Percentiles rank a stretch among this genome's conserved stretches.
Evolutionary conservation across 2,329 filamentous ascomycete species (phyloP).

Genomic region (Monilinia vaccinii-corymbosi): DNA sequence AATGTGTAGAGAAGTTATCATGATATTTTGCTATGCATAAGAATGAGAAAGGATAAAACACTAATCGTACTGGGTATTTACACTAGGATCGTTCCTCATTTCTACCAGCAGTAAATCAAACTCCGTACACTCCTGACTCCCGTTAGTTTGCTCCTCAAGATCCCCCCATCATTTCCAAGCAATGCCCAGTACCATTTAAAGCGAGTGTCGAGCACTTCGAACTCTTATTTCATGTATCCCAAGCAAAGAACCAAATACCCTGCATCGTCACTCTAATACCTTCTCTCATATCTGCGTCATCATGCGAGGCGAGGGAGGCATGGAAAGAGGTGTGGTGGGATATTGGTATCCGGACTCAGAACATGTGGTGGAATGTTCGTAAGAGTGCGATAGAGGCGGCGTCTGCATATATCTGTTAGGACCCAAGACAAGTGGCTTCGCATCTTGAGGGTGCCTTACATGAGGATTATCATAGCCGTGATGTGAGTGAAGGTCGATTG

Average conservation of each 20-base stretch:
- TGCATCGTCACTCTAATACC: constrained; percentile 5
- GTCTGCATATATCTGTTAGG: constrained; percentile 43
- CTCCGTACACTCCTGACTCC: constrained; percentile 20
- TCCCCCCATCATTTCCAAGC: constrained; percentile 15
- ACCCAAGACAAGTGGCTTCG: constrained; percentile 8
- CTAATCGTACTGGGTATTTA: constrained; percentile 23
- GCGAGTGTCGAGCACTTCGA: constrained; percentile 30
- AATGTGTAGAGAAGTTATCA: constrained; percentile 2
- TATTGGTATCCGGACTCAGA: constrained; percentile 53
- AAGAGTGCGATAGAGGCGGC: constrained; percentile 66
- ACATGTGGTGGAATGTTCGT: constrained; percentile 56
- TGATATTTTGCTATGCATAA: constrained; percentile 1
- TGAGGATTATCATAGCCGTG: constrained; percentile 63
- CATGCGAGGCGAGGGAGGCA: constrained; percentile 58
- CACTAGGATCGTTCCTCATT: constrained; percentile 13
- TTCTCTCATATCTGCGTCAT: constrained; percentile 28
- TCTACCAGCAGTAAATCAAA: constrained; percentile 11
- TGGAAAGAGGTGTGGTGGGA: constrained; percentile 63
- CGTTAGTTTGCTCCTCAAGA: constrained; percentile 18
- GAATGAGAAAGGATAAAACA: background rate
- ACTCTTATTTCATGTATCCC: constrained; percentile 20
- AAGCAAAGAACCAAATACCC: constrained; percentile 10
- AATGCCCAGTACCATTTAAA: constrained; percentile 17
- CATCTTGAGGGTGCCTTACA: constrained; percentile 50
- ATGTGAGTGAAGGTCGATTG: constrained; percentile 52